Conservation (phyloP, 495 filamentous ascomycete genomes). For the Neurospora sublineolata region DNA sequence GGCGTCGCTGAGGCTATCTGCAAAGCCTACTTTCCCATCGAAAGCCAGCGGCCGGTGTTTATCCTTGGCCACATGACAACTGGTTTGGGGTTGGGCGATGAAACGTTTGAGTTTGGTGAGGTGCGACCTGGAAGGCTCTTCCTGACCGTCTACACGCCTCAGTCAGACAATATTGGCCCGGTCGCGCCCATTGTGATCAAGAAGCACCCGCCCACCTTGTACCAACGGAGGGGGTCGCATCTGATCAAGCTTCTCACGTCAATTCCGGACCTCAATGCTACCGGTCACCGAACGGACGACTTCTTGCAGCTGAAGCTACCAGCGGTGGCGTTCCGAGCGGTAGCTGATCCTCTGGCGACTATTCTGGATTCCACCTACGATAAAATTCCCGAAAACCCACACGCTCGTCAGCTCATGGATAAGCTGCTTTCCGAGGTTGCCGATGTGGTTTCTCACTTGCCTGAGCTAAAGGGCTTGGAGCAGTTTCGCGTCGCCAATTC, state of each 20-base stretch:
- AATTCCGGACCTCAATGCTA: slow-evolving; percentile 18
- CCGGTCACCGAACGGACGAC: slow-evolving; percentile 10
- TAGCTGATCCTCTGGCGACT: slow-evolving; percentile 69
- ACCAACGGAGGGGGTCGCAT: slow-evolving; percentile 13
- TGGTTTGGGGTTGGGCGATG: slow-evolving; percentile 31
- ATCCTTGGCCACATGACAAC: slow-evolving; percentile 64
- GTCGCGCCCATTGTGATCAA: slow-evolving; percentile 1
- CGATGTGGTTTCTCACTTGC: slow-evolving; percentile 27
- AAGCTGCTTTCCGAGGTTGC: slow-evolving; percentile 45
- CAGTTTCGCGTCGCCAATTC: slow-evolving; percentile 40
- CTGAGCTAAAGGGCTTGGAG: slow-evolving; percentile 52
- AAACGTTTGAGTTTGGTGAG: slow-evolving; percentile 48
- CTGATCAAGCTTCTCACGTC: slow-evolving; percentile 21
- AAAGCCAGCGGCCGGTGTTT: slow-evolving; percentile 55
- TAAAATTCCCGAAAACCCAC: slow-evolving; percentile 49
- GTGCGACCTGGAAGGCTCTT: slow-evolving; percentile 33
- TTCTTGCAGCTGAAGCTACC: slow-evolving; percentile 48
- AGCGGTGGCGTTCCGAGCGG: slow-evolving; percentile 57
- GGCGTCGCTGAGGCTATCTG: slow-evolving; percentile 69
- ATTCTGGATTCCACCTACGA: slow-evolving; percentile 63
- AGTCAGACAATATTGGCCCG: background rate
- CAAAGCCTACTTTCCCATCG: slow-evolving; percentile 52
- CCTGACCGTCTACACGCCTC: slow-evolving; percentile 12
- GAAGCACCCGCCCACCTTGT: slow-evolving; percentile 13
- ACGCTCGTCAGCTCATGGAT: slow-evolving; percentile 52